These are phyloP conservation scores for Collybia mongolica DNA, from an alignment of 768 basidiomycete species.

Conservation along the genomic window DNA sequence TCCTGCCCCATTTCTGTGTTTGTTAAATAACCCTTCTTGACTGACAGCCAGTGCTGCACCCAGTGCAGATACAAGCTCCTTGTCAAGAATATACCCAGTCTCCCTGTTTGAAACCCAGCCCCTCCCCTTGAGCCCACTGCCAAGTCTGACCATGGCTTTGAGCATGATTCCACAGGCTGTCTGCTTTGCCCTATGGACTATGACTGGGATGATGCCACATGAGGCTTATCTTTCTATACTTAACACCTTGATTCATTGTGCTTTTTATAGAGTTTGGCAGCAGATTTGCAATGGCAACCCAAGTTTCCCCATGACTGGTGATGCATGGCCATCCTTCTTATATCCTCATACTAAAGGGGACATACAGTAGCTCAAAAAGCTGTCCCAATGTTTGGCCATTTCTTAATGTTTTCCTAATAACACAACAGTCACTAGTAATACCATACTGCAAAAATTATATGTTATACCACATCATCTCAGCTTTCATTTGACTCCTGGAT, in stretches of 20 bases:
- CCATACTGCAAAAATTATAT: not conserved
- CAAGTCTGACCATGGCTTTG: constrained; percentile 8
- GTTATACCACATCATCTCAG: not conserved
- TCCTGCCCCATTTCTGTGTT: not conserved
- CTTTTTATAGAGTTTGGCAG: not conserved
- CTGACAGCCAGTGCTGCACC: not conserved
- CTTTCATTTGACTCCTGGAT: not conserved
- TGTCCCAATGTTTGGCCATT: no score
- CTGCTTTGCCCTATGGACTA: constrained; percentile 19
- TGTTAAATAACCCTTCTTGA: not conserved
- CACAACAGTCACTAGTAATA: no score
- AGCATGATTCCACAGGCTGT: constrained; percentile 15
- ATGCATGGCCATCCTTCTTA: constrained; percentile 17
- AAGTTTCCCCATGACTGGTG: constrained; percentile 11
- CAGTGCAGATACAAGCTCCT: not conserved
- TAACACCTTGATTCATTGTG: not conserved
- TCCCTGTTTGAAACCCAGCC: not conserved
- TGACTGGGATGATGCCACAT: constrained; percentile 13
- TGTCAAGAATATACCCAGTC: not conserved
- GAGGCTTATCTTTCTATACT: not conserved
- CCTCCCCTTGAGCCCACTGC: not conserved
- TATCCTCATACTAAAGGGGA: constrained; percentile 9
- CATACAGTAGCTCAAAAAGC: no score
- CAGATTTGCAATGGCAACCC: constrained; percentile 14
- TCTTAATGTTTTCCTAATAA: no score